These are phyloP conservation scores for Protomyces lactucae-debilis DNA, from an alignment of 1,139 yeast species.

Conservation along the genomic window DNA sequence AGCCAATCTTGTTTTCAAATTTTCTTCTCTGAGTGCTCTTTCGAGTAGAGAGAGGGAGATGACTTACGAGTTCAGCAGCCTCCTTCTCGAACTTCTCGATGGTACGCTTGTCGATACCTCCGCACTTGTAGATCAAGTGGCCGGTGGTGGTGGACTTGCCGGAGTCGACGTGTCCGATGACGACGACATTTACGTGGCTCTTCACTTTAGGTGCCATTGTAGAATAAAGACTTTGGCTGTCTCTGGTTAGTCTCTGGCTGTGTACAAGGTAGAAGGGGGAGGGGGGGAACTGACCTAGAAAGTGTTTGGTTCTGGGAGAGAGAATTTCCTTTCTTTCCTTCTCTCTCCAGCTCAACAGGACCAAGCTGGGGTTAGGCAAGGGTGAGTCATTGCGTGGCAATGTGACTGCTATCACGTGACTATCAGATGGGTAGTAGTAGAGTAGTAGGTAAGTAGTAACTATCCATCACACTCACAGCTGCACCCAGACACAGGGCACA, in stretches of 20 bases:
- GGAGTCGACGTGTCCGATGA: slow-evolving; percentile 99
- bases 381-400: not conserved
- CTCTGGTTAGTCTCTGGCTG: too few species aligned
- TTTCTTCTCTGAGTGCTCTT: too few species aligned
- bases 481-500: slow-evolving; percentile 95
- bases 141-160: slow-evolving; percentile 98
- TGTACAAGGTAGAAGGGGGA: not conserved
- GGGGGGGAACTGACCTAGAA: not conserved
- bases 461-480: slow-evolving; percentile 44
- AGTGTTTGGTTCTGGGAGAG: not conserved
- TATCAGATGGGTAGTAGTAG: not conserved
- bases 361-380: too few species aligned
- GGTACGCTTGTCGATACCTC: slow-evolving; percentile 87
- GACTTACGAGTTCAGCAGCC: slow-evolving; percentile 73
- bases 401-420: not conserved
- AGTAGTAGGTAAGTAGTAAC: not conserved
- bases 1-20: slow-evolving; percentile 6
- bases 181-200: slow-evolving; percentile 98
- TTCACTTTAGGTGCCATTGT: slow-evolving; percentile 40
- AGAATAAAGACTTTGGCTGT: too few species aligned
- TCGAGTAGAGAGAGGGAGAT: not conserved
- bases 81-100: slow-evolving; percentile 98
- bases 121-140: slow-evolving; percentile 95
- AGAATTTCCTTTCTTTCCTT: not conserved
- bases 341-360: not conserved